Evolutionary conservation across 2,329 filamentous ascomycete genomes (phyloP).

Genomic region (Aspergillus glaucus): DNA sequence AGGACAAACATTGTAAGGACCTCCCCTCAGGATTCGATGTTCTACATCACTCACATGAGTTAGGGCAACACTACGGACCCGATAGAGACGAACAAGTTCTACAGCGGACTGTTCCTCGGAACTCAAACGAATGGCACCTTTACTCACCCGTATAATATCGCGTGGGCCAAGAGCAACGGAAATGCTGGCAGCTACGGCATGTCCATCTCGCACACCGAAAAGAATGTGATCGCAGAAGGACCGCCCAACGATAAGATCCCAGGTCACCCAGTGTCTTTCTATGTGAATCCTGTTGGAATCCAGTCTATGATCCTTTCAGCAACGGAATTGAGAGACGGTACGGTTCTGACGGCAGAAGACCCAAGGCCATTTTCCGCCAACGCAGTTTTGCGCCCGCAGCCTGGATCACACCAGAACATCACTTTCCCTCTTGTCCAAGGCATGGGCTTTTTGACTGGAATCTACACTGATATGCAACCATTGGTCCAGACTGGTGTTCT

Average conservation of each 20-base stretch:
- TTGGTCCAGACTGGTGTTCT: slow-evolving; percentile 67
- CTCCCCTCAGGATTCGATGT: background rate
- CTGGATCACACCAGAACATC: slow-evolving; percentile 54
- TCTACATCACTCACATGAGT: slow-evolving; percentile 7
- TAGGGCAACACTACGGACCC: slow-evolving; percentile 28
- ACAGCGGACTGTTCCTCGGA: slow-evolving; percentile 72
- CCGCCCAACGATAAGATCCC: slow-evolving; percentile 46
- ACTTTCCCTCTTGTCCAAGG: slow-evolving; percentile 82
- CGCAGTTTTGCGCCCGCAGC: slow-evolving; percentile 57
- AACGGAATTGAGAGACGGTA: slow-evolving; percentile 59
- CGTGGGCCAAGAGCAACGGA: slow-evolving; percentile 61
- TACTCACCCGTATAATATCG: slow-evolving; percentile 67
- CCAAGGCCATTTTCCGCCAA: slow-evolving; percentile 56
- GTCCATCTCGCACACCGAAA: slow-evolving; percentile 66
- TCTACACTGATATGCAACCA: slow-evolving; percentile 66
- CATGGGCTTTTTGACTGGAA: slow-evolving; percentile 76
- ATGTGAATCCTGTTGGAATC: slow-evolving; percentile 73
- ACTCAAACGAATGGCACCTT: slow-evolving; percentile 64
- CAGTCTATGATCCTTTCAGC: slow-evolving; percentile 78
- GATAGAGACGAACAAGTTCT: slow-evolving; percentile 54
- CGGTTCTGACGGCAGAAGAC: slow-evolving; percentile 50
- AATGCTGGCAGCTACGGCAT: slow-evolving; percentile 67
- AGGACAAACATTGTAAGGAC: slow-evolving; percentile 34
- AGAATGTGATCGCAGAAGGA: slow-evolving; percentile 62
- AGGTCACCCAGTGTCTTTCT: slow-evolving; percentile 60